phyloP scores from a whole-genome alignment of 2,329 filamentous ascomycete species.

The Cytospora leucostoma region DNA sequence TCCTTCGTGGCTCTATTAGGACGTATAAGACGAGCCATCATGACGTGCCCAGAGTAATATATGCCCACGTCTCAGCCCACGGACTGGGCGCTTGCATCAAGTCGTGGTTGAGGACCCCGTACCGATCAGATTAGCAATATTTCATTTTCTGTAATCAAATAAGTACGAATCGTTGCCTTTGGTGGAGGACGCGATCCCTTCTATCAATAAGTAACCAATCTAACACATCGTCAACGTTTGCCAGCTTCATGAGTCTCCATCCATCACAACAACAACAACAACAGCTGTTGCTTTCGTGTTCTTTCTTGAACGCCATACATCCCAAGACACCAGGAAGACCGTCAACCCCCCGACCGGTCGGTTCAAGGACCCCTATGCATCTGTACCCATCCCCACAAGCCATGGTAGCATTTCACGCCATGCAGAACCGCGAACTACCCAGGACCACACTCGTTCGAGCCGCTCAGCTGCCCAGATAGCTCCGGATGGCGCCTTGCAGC shows the following conservation, averaged over 20 bases:
- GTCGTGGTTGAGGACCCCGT: neutral
- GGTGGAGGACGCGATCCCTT: neutral
- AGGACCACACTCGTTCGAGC: neutral
- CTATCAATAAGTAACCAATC: slow-evolving; percentile 3
- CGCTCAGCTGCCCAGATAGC: slow-evolving; percentile 61
- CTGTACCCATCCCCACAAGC: neutral
- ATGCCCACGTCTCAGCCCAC: too few species aligned
- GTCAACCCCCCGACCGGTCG: neutral
- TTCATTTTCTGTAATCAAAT: neutral
- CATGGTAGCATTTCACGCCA: neutral
- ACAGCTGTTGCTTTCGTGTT: neutral
- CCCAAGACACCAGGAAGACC: neutral
- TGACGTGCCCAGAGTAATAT: too few species aligned
- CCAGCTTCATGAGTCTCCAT: neutral
- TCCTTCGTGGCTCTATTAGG: too few species aligned
- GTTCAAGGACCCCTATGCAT: neutral
- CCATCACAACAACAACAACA: neutral
- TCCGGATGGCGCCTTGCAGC: slow-evolving; percentile 74
- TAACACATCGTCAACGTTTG: slow-evolving; percentile 7
- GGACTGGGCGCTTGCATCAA: neutral
- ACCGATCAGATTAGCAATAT: neutral
- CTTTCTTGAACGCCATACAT: neutral
- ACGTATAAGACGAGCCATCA: too few species aligned
- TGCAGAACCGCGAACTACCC: neutral
- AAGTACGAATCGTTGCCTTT: neutral